Base-by-base conservation (phyloP, 768 basidiomycete species). In the Lactifluus echinatus region DNA sequence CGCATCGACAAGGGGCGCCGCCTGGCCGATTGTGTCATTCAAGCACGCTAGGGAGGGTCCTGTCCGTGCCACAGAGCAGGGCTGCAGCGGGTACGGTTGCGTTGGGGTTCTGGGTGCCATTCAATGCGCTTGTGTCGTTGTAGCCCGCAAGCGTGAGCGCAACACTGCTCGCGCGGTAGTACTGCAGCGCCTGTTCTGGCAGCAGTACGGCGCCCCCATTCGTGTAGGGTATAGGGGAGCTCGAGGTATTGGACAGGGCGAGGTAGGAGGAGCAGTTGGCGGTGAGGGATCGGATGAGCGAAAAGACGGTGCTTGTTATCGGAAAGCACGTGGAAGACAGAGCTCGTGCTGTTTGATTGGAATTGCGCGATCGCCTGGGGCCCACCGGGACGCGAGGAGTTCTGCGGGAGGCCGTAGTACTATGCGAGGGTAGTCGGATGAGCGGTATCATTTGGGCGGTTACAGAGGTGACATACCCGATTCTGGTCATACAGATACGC, bases 1-100 rank as follows among this genome's bases (percentile, higher is more conserved):
- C n/a, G 57, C 69, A 57, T 72, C 76, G 5, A 85, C 67, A 4
- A 88, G 75, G 2, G 84, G 84, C 2, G 78, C 82, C 1, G 79
- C 75, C 19, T 60, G 66, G 2, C 77, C 83, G 49, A 87, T 83
- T 2, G 86, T 87, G 29, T 69, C 60, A 60, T 88, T 88, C 46
- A 88, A 60, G 58, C 86, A 87, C 28, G 68, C 60, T 37, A 86
- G 64, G n/a, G 11, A 86, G 70, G 1, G 66, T 72, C 31, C 52
- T 69, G 61, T 85, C 78, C n/a, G 83, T 71, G 43, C 70, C 72
- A 2, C 68, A 66, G 1, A 84, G 84, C 1, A 88, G 71, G 0
- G 82, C 75, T 0, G 77, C 71, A 54, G 79, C 73, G 0, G 78
- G 67, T 0, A 67, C 60, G 28, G 72, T 76, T 8, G 73, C 67